Conservation (phyloP, 768 basidiomycete species). For the Erythrobasidium yunnanense region DNA sequence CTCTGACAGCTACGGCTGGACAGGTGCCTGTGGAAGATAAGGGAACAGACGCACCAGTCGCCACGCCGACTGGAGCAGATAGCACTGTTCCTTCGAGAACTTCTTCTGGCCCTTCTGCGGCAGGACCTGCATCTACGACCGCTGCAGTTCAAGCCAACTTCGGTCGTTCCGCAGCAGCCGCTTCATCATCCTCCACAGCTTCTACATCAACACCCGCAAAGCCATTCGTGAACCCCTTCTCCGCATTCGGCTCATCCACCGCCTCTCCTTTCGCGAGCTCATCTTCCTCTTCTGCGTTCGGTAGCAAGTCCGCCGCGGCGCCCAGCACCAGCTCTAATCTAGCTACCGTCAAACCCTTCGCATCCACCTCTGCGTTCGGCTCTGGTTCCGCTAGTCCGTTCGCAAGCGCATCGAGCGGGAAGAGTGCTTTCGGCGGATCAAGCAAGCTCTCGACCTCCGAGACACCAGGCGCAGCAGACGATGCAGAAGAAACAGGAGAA, state of each 20-base stretch:
- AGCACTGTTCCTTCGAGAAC: too few species aligned
- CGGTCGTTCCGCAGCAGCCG: conserved; percentile 1
- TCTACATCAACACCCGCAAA: background rate
- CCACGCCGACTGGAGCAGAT: background rate
- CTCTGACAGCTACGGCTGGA: background rate
- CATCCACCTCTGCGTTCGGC: background rate
- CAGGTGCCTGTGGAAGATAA: background rate
- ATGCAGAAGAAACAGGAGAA: background rate
- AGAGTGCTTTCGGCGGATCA: background rate
- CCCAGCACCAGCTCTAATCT: conserved; percentile 11
- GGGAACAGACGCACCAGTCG: background rate
- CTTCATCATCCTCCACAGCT: background rate
- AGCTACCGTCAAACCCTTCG: background rate
- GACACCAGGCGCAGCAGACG: background rate
- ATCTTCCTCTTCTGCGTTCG: background rate
- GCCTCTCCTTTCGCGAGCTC: conserved; percentile 22
- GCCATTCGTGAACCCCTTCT: conserved; percentile 22
- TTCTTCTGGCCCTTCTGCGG: background rate
- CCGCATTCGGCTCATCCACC: conserved; percentile 6
- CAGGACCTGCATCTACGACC: background rate
- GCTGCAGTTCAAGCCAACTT: conserved; percentile 21
- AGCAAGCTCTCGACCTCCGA: too few species aligned
- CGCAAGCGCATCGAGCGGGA: background rate
- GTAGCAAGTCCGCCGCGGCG: background rate
- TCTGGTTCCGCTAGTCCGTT: conserved; percentile 13